Percentiles rank a stretch among this genome's conserved stretches.
phyloP scores from a whole-genome alignment of 345 rosid species.

The Sonneratia caseolaris region DNA sequence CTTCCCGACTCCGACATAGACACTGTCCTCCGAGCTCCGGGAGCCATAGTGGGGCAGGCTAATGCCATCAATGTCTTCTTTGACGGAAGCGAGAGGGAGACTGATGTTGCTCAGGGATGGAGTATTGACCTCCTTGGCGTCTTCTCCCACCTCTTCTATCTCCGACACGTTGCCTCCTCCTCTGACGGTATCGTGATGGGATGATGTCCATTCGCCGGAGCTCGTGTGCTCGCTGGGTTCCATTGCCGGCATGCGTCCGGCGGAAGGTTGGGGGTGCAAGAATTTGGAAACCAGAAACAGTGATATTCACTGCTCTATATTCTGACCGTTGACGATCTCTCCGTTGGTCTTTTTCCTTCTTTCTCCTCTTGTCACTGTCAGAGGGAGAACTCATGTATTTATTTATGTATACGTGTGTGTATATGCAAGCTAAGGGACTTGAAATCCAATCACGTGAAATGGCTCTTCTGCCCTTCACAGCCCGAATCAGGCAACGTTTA shows the following conservation, averaged over 20 bases:
- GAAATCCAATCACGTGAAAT: too few species aligned
- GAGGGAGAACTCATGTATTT: too few species aligned
- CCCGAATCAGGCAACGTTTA: too few species aligned
- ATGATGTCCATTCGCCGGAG: not conserved
- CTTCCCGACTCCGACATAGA: slow-evolving; percentile 74
- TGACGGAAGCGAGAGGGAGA: not conserved
- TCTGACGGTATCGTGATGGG: not conserved
- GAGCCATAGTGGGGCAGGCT: not conserved
- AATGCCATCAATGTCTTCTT: not conserved
- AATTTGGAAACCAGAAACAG: too few species aligned
- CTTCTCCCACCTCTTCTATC: not conserved
- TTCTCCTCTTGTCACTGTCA: not conserved
- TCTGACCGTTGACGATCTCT: not conserved
- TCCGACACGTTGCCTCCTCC: not conserved
- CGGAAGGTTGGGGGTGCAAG: not conserved
- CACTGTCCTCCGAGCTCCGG: slow-evolving; percentile 24
- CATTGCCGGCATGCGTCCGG: not conserved
- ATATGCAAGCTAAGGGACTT: too few species aligned
- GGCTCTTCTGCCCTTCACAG: too few species aligned
- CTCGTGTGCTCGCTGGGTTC: not conserved
- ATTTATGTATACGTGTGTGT: too few species aligned
- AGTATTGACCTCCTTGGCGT: not conserved
- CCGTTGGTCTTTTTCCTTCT: not conserved
- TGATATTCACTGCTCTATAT: not conserved
- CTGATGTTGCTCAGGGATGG: not conserved